Evolutionary conservation across 768 basidiomycete genomes (phyloP), one percentile per base, ranked within the genome.

Genomic region (Rhodotorula kratochvilovae): DNA sequence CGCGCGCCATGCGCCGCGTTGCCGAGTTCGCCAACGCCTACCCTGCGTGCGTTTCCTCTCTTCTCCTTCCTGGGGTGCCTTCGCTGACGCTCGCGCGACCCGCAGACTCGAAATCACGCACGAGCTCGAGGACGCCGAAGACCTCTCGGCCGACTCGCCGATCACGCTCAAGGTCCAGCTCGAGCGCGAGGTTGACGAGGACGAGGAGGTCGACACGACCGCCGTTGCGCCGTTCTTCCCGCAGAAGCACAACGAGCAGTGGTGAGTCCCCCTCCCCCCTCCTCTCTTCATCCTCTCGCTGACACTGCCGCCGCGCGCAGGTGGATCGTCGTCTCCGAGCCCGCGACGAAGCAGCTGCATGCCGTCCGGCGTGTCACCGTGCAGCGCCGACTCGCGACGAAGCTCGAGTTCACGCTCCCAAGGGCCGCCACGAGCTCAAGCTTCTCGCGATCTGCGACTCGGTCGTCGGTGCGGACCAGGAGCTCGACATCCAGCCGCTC

Each of bases 181-280:
- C 21, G 85, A 89, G 42, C 86, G 89, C 29, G 95, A 98, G 65
- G 87, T 85, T 2, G 91, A 93, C 71, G 88, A 88, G 55, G 90
- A 90, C 27, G 78, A 79, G 36, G 85, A 85, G 54, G 86, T 86
- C 69, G 89, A 91, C 75, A 90, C 92, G 78, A 83, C 83, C 7
- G 94, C 94, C 45, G 85, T 97, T n/a, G 95, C 96, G 1, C 94
- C 96, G 0, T 90, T 88, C 82, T 98, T 90, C 83, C 95, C 95
- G 0, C 45, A 25, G 17, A 83, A 82, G 64, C 89, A 88, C 81
- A 86, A 92, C 81, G 87, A 90, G 67, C 93, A 92, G 77, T 98
- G 94, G 95, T 98, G 94, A 50, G 93, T 97, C 12, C 57, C 84
- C 96, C 21, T 92, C 92, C 25, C 90, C 93, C 59, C 66, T 77